A percentile compares a stretch with the other conserved stretches of the same genome.
Evolutionary conservation across 805 yeast species (phyloP).

Genomic region (Pichia phayaonensis): DNA sequence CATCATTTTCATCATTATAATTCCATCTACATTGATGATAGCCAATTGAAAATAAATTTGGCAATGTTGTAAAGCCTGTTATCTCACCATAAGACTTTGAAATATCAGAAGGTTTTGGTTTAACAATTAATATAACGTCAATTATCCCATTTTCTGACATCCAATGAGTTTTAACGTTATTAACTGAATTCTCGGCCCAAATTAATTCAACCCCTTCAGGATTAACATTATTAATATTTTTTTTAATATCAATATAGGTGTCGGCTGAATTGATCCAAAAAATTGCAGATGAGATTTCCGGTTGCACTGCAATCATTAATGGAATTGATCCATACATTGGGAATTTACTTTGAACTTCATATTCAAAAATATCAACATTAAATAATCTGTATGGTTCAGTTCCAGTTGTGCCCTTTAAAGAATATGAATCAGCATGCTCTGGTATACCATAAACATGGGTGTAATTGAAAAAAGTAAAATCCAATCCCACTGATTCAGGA

Average conservation of each 20-base stretch:
- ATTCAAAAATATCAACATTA: constrained; percentile 94
- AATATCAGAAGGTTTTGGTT: constrained; percentile 45
- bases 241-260: constrained; percentile 72
- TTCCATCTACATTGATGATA: constrained; percentile 98
- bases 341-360: constrained; percentile 69
- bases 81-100: constrained; percentile 54
- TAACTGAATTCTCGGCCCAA: background rate
- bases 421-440: constrained; percentile 82
- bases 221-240: constrained; percentile 14
- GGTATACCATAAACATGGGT: constrained; percentile 86
- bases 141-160: constrained; percentile 84
- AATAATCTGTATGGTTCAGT: constrained; percentile 77
- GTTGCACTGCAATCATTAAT: constrained; percentile 62
- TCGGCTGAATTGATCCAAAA: constrained; percentile 95
- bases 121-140: constrained; percentile 66
- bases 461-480: constrained; percentile 56
- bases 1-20: constrained; percentile 82
- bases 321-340: constrained; percentile 98
- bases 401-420: constrained; percentile 59
- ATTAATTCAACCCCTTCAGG: constrained; percentile 7
- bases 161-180: constrained; percentile 62
- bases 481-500: constrained; percentile 85
- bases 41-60: constrained; percentile 73
- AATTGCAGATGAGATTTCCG: constrained; percentile 56
- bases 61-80: constrained; percentile 69